Conservation (phyloP, 2,329 filamentous ascomycete species). For the Calonectria crousiana region DNA sequence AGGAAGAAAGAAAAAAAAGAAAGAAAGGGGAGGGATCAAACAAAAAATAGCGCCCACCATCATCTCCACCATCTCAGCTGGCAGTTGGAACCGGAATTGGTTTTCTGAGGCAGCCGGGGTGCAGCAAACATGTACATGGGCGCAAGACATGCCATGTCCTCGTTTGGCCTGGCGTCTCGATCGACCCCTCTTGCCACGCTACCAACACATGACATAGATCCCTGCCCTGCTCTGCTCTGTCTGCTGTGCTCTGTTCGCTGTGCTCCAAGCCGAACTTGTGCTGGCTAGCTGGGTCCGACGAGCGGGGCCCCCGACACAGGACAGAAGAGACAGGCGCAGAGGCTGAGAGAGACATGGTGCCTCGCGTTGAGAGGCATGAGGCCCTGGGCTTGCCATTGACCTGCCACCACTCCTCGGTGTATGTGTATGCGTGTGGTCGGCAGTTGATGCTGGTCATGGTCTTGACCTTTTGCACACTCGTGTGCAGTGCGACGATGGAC, state of each 20-base stretch:
- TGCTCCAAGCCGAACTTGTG: background rate
- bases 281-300: background rate
- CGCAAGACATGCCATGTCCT: background rate
- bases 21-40: background rate
- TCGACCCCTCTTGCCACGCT: background rate
- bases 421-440: background rate
- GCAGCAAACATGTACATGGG: background rate
- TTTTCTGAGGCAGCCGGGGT: background rate
- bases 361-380: background rate
- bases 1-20: background rate
- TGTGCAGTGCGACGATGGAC: background rate
- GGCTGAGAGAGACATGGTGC: background rate
- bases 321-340: background rate
- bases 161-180: background rate
- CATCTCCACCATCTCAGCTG: background rate
- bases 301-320: background rate
- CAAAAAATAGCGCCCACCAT: background rate
- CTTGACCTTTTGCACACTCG: background rate
- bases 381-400: background rate
- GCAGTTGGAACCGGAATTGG: background rate
- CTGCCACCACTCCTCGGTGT: background rate
- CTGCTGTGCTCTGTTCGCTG: background rate
- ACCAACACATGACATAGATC: background rate
- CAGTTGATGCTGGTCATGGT: background rate
- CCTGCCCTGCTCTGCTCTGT: background rate